A percentile compares a stretch with the other conserved stretches of the same genome.
phyloP scores from a whole-genome alignment of 2,329 filamentous ascomycete species.

The Ophiocordyceps camponoti-rufipedis region DNA sequence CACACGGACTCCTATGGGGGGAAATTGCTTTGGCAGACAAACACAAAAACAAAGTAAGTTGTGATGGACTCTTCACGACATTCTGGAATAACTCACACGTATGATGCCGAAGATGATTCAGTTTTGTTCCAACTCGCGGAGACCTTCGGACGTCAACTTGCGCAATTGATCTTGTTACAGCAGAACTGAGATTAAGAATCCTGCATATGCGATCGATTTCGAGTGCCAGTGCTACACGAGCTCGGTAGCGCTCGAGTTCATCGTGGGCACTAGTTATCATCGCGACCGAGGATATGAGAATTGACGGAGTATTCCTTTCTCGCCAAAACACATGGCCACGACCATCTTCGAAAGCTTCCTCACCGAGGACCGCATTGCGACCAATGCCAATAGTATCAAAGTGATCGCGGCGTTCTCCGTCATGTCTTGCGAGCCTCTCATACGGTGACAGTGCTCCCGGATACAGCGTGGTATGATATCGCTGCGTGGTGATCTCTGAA shows the following conservation, averaged over 20 bases:
- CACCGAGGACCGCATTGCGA: conserved; percentile 24
- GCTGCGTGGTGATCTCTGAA: conserved; percentile 18
- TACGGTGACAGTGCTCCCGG: conserved; percentile 20
- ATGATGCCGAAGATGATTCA: too few relatives aligned
- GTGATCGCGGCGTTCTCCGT: background rate
- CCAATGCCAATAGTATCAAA: conserved; percentile 7
- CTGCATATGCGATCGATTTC: conserved; percentile 54
- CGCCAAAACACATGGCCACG: conserved; percentile 46
- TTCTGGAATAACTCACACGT: too few relatives aligned
- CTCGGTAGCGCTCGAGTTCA: conserved; percentile 50
- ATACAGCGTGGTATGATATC: conserved; percentile 26
- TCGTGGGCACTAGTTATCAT: conserved; percentile 28
- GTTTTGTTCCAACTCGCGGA: too few relatives aligned
- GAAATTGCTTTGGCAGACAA: background rate
- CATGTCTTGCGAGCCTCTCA: conserved; percentile 26
- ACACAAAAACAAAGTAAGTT: conserved; percentile 8
- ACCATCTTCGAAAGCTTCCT: conserved; percentile 39
- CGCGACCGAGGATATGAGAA: conserved; percentile 29
- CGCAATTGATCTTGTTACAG: background rate
- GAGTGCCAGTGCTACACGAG: conserved; percentile 61
- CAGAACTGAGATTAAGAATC: conserved; percentile 37
- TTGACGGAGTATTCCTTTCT: conserved; percentile 54
- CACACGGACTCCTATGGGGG: conserved; percentile 27
- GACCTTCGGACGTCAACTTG: background rate
- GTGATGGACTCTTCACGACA: background rate